These are phyloP conservation scores for Quercus engelmannii DNA, from an alignment of 306 rosid genomes.

Conservation along the genomic window DNA sequence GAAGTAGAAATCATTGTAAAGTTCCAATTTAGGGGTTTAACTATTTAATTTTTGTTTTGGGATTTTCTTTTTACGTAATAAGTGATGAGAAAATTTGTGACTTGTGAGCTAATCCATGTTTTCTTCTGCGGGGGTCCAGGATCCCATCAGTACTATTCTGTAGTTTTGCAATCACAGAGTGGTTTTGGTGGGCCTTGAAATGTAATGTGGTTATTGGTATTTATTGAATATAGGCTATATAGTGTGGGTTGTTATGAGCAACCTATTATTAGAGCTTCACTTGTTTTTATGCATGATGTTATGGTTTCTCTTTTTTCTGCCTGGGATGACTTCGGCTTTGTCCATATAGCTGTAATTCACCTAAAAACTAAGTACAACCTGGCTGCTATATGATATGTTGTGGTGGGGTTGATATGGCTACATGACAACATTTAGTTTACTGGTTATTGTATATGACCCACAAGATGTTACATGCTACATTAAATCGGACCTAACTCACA, in stretches of 20 bases:
- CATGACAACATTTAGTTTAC: too few relatives aligned
- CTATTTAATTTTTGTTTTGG: slow-evolving; percentile 19
- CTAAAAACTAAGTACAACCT: slow-evolving; percentile 20
- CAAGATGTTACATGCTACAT: not conserved
- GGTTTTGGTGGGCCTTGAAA: slow-evolving; percentile 22
- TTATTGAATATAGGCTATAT: not conserved
- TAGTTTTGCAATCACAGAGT: slow-evolving; percentile 10
- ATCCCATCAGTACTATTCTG: slow-evolving; percentile 11
- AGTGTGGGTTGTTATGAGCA: slow-evolving; percentile 18
- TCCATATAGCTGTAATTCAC: slow-evolving; percentile 24
- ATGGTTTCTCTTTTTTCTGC: not conserved
- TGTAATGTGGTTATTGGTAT: slow-evolving; percentile 1
- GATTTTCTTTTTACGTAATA: slow-evolving; percentile 21
- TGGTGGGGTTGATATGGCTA: not conserved
- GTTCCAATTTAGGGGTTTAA: slow-evolving; percentile 29
- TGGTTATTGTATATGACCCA: not conserved
- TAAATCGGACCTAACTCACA: not conserved
- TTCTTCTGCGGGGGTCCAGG: slow-evolving; percentile 1
- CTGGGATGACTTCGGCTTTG: slow-evolving; percentile 6
- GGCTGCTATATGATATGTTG: not conserved
- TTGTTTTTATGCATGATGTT: slow-evolving; percentile 2
- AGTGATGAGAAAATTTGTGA: slow-evolving; percentile 26
- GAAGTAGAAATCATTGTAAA: slow-evolving; percentile 26
- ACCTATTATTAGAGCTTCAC: not conserved
- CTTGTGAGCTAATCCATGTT: slow-evolving; percentile 22